Base-by-base conservation (phyloP, 106 monocot genomes). In the Apostasia shenzhenica region DNA sequence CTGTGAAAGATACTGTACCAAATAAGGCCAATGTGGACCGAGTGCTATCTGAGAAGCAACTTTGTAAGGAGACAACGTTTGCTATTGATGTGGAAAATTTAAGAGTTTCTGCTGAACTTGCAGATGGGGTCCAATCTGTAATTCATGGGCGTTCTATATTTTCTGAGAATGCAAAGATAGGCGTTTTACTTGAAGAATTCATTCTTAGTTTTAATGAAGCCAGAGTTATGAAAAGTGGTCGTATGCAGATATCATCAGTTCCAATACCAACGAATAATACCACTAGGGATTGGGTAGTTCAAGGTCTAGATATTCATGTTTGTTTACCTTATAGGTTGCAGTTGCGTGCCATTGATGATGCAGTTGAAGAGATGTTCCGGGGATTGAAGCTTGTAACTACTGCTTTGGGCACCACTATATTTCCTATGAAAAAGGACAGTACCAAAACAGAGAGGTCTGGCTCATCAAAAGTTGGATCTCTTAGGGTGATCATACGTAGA, bases 331-430 rank as follows among this genome's bases (percentile, higher is more conserved):
- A 79, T 59, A 79, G 86, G 60, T 73, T 93, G 53, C 93, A 74
- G 41, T 76, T 93, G 63, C 93, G 93, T 84, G 93, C 93, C 38
- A 89, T 93, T 68, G 86, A 93, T 54, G 93, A 93, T 82, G 89
- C 93, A 11, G 76, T 93, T 57, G 93, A 93, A 62, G 93, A 93
- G 77, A 86, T 75, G 55, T 59, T 82, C 42, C 83, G 93, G 44
- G 89, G 73, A 46, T 73, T 89, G 73, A 93, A 89, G 70, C 86
- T 93, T 71, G 68, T 89, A 41, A 71, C 66, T 68, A 11, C 75
- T 65, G 77, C 86, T 44, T 84, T 76, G 78, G 73, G 67, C 49
- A 82, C 56, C 73, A 46, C 78, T 2, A 42, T 82, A 65, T 77
- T 59, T 72, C 84, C 89, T 69, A 55, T 62, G n/a, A 79, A 68